Percentiles rank a stretch among this genome's conserved stretches.
These are phyloP conservation scores for Xerocomellus amylosporus DNA, from an alignment of 768 basidiomycete species.

Conservation along the genomic window DNA sequence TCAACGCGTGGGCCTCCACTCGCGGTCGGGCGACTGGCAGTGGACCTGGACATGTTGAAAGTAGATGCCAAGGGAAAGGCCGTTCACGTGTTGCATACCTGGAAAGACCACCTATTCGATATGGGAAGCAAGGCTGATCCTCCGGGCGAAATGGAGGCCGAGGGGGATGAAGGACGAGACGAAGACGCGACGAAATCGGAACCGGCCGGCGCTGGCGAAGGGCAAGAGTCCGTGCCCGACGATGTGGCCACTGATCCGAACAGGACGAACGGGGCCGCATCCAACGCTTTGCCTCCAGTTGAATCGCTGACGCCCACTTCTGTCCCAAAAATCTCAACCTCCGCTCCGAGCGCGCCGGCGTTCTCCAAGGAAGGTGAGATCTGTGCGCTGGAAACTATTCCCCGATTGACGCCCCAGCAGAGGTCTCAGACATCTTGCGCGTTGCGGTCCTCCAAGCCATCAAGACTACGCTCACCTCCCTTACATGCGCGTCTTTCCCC, in stretches of 20 bases:
- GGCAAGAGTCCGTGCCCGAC: constrained; percentile 10
- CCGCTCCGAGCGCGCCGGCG: constrained; percentile 11
- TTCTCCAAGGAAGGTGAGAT: constrained; percentile 31
- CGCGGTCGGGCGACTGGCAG: constrained; percentile 73
- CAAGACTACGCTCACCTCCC: constrained; percentile 42
- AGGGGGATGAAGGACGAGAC: constrained; percentile 8
- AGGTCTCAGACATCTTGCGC: constrained; percentile 46
- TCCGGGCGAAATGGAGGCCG: constrained; percentile 42
- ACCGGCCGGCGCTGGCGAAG: background rate
- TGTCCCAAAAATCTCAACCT: background rate
- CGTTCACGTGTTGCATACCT: constrained; percentile 67
- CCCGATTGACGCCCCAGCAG: constrained; percentile 10
- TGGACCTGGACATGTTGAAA: constrained; percentile 48
- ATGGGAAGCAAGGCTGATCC: constrained; percentile 63
- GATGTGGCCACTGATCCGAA: constrained; percentile 6
- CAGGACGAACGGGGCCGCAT: constrained; percentile 26
- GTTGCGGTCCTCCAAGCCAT: constrained; percentile 67
- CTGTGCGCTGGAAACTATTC: background rate
- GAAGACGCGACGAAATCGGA: constrained; percentile 13
- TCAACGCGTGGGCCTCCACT: constrained; percentile 47
- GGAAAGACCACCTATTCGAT: constrained; percentile 75
- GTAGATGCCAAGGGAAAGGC: constrained; percentile 73
- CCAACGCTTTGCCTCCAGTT: constrained; percentile 6
- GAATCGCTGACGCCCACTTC: constrained; percentile 5
- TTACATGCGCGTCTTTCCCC: constrained; percentile 61